Conservation (phyloP, 169 alveolate genomes). For the Plasmodium chabaudi region DNA sequence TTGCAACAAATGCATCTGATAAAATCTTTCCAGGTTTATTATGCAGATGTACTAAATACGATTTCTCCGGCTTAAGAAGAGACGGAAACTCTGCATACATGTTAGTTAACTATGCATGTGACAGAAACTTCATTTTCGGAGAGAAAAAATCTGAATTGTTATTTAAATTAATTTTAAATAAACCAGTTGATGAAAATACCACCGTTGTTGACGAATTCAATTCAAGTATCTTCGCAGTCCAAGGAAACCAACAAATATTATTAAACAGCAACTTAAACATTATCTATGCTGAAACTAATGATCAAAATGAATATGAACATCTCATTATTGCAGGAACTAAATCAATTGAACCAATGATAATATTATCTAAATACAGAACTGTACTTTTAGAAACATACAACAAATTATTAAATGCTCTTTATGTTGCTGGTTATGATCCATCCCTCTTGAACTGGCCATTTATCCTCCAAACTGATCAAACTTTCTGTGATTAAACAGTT, state of each 20-base stretch:
- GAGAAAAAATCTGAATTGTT: conserved; percentile 60
- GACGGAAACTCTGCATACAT: conserved; percentile 40
- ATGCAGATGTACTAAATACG: conserved; percentile 73
- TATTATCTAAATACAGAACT: conserved; percentile 58
- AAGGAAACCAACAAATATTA: conserved; percentile 63
- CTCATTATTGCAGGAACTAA: conserved; percentile 42
- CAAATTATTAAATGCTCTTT: conserved; percentile 49
- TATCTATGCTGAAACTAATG: conserved; percentile 63
- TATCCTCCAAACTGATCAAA: conserved; percentile 66
- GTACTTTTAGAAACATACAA: conserved; percentile 40
- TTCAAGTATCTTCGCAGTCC: conserved; percentile 40
- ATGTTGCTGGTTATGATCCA: conserved; percentile 72
- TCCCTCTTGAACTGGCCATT: conserved; percentile 73
- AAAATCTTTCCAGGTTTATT: conserved; percentile 71
- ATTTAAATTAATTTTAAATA: conserved; percentile 51
- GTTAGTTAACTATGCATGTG: conserved; percentile 27
- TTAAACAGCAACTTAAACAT: conserved; percentile 27
- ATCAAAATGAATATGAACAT: conserved; percentile 56
- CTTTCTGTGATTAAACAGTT: conserved; percentile 40
- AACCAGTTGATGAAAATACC: conserved; percentile 44
- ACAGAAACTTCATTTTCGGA: conserved; percentile 39
- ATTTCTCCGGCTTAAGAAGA: conserved; percentile 57
- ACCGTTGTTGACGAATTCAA: conserved; percentile 50
- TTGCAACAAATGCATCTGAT: conserved; percentile 59
- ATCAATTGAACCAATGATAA: conserved; percentile 65